Evolutionary conservation across 116 monocot species (phyloP).

Genomic region (Papilionanthe hybrid): DNA sequence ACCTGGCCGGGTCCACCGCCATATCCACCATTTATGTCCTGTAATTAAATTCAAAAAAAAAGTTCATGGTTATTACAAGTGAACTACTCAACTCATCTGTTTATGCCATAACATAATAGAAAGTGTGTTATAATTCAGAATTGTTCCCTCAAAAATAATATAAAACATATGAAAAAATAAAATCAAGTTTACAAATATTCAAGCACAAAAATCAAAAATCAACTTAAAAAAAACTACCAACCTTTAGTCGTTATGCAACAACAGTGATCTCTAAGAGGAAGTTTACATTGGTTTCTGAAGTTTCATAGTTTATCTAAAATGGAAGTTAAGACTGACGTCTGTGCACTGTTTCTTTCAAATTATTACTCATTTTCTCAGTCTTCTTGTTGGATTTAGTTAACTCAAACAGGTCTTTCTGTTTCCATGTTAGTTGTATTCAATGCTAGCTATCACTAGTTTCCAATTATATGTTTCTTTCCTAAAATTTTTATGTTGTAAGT

Average conservation of each 20-base stretch:
- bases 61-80: not conserved
- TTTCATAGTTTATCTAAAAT: too few relatives aligned
- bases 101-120: not conserved
- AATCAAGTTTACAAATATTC: not conserved
- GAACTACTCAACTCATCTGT: not conserved
- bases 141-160: not conserved
- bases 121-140: not conserved
- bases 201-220: not conserved
- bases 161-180: not conserved
- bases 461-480: too few relatives aligned
- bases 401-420: too few relatives aligned
- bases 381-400: too few relatives aligned
- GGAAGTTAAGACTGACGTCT: too few relatives aligned
- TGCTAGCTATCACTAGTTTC: too few relatives aligned
- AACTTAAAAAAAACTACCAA: not conserved
- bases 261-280: not conserved
- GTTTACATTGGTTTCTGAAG: too few relatives aligned
- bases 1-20: constrained; percentile 99
- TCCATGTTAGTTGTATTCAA: too few relatives aligned
- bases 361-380: too few relatives aligned
- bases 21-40: constrained; percentile 90
- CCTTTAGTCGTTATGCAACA: not conserved
- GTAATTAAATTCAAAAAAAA: constrained; percentile 9
- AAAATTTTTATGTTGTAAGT: too few relatives aligned
- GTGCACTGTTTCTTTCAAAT: too few relatives aligned